Evolutionary conservation across 2,329 filamentous ascomycete genomes (phyloP).

Genomic region (Claviceps lovelessii): DNA sequence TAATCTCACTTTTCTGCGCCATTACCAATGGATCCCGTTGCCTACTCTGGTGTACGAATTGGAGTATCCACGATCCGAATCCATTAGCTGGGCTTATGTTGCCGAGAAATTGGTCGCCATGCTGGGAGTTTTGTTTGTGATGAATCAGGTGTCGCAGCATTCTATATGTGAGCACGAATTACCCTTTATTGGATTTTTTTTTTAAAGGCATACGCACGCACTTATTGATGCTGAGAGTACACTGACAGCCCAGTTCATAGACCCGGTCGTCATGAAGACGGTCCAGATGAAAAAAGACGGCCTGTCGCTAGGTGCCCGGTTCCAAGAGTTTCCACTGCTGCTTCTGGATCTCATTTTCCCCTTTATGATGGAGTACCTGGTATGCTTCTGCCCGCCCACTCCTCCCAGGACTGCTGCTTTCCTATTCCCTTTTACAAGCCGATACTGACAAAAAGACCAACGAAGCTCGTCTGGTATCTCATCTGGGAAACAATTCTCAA

Average conservation of each 20-base stretch:
- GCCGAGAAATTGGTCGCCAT: slow-evolving; percentile 56
- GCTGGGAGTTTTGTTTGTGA: slow-evolving; percentile 59
- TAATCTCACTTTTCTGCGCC: slow-evolving; percentile 51
- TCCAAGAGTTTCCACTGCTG: slow-evolving; percentile 58
- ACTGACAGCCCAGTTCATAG: slow-evolving; percentile 9
- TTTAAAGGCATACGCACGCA: too few species aligned
- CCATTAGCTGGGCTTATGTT: slow-evolving; percentile 61
- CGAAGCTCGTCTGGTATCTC: slow-evolving; percentile 54
- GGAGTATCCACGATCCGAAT: slow-evolving; percentile 55
- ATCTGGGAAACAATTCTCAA: slow-evolving; percentile 69
- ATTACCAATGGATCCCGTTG: slow-evolving; percentile 59
- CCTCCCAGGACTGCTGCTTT: too few species aligned
- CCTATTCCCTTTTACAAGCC: background rate
- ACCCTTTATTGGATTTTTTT: too few species aligned
- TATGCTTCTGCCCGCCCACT: slow-evolving; percentile 12
- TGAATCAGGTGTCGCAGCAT: slow-evolving; percentile 64
- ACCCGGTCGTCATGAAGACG: slow-evolving; percentile 56
- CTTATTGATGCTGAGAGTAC: background rate
- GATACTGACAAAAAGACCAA: background rate
- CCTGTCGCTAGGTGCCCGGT: slow-evolving; percentile 44
- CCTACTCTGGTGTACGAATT: slow-evolving; percentile 70
- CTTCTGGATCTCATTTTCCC: slow-evolving; percentile 64
- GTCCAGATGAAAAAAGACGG: slow-evolving; percentile 53
- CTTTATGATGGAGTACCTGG: slow-evolving; percentile 63
- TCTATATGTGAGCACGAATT: slow-evolving; percentile 41